Percentiles rank a stretch among this genome's conserved stretches.
Conservation (phyloP, 2,329 filamentous ascomycete genomes). For the Ilyonectria destructans region DNA sequence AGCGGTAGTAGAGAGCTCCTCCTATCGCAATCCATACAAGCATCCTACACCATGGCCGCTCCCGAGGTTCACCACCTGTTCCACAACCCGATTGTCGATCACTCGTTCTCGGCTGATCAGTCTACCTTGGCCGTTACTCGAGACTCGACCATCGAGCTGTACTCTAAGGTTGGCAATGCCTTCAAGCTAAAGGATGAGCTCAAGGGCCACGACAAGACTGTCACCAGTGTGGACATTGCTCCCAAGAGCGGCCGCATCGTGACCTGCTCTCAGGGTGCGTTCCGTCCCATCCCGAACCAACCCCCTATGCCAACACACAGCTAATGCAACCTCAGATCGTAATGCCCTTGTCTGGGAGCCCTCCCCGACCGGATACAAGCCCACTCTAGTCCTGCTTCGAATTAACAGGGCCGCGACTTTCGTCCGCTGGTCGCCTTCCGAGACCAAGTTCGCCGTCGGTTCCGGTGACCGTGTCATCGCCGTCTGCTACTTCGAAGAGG, state of each 20-base stretch:
- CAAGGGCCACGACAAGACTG: conserved; percentile 96
- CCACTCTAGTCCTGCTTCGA: conserved; percentile 94
- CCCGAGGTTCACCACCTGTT: conserved; percentile 98
- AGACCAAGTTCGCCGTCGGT: conserved; percentile 97
- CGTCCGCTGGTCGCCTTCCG: conserved; percentile 96
- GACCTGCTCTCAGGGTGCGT: conserved; percentile 92
- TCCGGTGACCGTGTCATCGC: conserved; percentile 96
- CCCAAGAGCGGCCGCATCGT: conserved; percentile 93
- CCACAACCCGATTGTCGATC: conserved; percentile 95
- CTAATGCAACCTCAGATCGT: conserved; percentile 74
- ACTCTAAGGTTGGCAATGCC: conserved; percentile 79
- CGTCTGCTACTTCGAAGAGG: conserved; percentile 98
- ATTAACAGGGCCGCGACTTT: conserved; percentile 98
- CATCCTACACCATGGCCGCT: conserved; percentile 76
- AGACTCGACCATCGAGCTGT: conserved; percentile 92
- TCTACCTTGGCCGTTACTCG: conserved; percentile 91
- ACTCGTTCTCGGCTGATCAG: conserved; percentile 96
- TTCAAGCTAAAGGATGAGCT: conserved; percentile 93
- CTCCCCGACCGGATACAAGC: conserved; percentile 93
- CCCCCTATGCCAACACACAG: not conserved
- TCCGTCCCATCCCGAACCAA: conserved; percentile 2
- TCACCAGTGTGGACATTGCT: conserved; percentile 97
- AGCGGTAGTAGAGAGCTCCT: conserved; percentile 96
- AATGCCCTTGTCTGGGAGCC: conserved; percentile 99
- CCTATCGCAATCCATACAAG: conserved; percentile 55